Conservation (phyloP, 176 grass and related monocot genomes). For the Oryza punctata region DNA sequence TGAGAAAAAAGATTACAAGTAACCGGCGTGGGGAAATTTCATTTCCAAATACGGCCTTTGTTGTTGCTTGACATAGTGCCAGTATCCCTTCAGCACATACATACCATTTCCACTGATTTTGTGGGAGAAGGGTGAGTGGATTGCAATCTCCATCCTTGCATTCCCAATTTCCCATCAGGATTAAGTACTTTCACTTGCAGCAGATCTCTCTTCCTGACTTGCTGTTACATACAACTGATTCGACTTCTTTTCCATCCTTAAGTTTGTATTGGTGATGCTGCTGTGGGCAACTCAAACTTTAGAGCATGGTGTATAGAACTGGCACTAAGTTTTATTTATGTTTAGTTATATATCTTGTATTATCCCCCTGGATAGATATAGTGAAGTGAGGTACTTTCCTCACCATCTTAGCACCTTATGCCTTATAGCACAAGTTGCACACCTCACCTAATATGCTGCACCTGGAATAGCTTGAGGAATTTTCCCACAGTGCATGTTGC, state of each 20-base stretch:
- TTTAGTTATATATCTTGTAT: not conserved
- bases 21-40: not conserved
- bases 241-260: slow-evolving; percentile 1
- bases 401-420: slow-evolving; percentile 10
- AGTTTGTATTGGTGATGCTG: not conserved
- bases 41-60: not conserved
- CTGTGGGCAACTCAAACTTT: slow-evolving; percentile 7
- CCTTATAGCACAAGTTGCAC: slow-evolving; percentile 12
- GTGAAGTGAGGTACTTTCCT: not conserved
- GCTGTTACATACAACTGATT: not conserved
- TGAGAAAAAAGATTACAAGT: not conserved
- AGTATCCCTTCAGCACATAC: not conserved
- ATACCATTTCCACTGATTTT: slow-evolving; percentile 23
- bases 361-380: not conserved
- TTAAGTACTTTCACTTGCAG: slow-evolving; percentile 19
- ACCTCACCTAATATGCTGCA: not conserved
- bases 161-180: slow-evolving; percentile 16
- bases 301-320: slow-evolving; percentile 4
- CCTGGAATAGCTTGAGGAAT: slow-evolving; percentile 24
- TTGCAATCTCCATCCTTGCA: slow-evolving; percentile 21
- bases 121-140: not conserved
- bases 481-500: not conserved
- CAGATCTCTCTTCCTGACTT: not conserved
- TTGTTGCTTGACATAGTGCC: slow-evolving; percentile 13
- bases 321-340: slow-evolving; percentile 15